Base-by-base conservation (phyloP, 371 early-diverging fungal genomes). In the Saksenaea vasiformis region DNA sequence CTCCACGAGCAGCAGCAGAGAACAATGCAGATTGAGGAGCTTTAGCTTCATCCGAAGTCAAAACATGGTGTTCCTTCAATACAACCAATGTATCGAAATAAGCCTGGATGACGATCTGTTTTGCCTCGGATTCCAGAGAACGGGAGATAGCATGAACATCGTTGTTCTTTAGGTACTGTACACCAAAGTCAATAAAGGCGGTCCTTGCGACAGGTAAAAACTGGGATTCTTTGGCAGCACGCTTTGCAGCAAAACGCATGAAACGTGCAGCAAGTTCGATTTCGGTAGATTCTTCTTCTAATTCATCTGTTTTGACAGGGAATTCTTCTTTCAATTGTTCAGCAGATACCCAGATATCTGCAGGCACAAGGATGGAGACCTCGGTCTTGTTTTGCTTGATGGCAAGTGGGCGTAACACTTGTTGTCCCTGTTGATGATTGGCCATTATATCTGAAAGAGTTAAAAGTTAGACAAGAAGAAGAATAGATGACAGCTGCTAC, bases 311-410 rank as follows among this genome's bases (percentile, higher is more conserved):
- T 19, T 67, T 68, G 27, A 70, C 71, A 56, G 80, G 76, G 68
- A 92, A 91, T 68, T 87, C 87, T 77, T 96, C 96, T 55, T 91
- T 86, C 56, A 94, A 78, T 66, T 90, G 90, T 74, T 96, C 96
- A 61, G 96, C 96, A 41, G 90, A 85, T 15, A 91, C 92, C 95
- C 95, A 96, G 66, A 91, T 88, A 71, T 88, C 87, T 65, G 89
- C 84, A 64, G 94, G 93, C 10, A 95, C 88, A 55, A 93, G 82
- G 64, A 96, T 88, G 39, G 93, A 85, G 66, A 93, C 84, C 72
- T 96, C 94, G 60, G 88, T 85, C 51, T 87, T 80, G 71, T 87
- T 86, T 69, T 90, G 89, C 84, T 90, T 93, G 74, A 94, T 80
- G 69, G 88, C 83, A 56, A 96, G 83, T 66, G 94, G 94, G 68